These are phyloP conservation scores for Sclerotinia minor DNA, from an alignment of 2,329 filamentous ascomycete species.

Conservation along the genomic window DNA sequence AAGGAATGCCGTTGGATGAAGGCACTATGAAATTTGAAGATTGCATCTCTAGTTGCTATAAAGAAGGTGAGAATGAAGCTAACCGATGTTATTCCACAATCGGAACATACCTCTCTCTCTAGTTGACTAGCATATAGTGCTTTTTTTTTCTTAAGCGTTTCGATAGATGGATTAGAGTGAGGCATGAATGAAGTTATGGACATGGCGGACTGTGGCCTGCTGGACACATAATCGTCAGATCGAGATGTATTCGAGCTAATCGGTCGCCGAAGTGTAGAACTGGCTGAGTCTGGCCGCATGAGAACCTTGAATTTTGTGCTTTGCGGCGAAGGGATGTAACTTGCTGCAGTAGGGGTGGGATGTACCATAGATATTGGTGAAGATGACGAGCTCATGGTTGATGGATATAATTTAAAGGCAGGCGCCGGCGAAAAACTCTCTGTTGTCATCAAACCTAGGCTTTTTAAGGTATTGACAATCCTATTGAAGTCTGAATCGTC, in stretches of 20 bases:
- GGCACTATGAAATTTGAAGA: background rate
- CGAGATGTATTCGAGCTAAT: slow-evolving; percentile 13
- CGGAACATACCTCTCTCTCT: slow-evolving; percentile 30
- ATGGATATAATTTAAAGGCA: slow-evolving; percentile 11
- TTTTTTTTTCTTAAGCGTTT: slow-evolving; percentile 9
- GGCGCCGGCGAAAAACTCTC: slow-evolving; percentile 25
- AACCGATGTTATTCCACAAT: background rate
- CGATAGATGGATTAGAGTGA: slow-evolving; percentile 17
- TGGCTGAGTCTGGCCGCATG: slow-evolving; percentile 26
- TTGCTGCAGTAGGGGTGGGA: background rate
- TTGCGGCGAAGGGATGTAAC: background rate
- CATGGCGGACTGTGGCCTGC: slow-evolving; percentile 26
- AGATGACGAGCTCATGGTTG: background rate
- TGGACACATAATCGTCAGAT: background rate
- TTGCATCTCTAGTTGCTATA: background rate
- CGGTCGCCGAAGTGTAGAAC: slow-evolving; percentile 21
- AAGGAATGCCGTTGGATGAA: background rate
- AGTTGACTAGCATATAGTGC: slow-evolving; percentile 30
- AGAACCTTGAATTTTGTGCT: slow-evolving; percentile 33
- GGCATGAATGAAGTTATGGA: slow-evolving; percentile 22
- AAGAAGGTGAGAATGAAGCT: background rate
- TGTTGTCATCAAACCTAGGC: slow-evolving; percentile 42
- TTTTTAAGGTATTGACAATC: slow-evolving; percentile 37
- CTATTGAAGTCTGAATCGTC: slow-evolving; percentile 43
- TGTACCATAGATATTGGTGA: background rate